These are phyloP conservation scores for Artemisia tridentata DNA, from an alignment of 129 eudicot species.

Conservation along the genomic window DNA sequence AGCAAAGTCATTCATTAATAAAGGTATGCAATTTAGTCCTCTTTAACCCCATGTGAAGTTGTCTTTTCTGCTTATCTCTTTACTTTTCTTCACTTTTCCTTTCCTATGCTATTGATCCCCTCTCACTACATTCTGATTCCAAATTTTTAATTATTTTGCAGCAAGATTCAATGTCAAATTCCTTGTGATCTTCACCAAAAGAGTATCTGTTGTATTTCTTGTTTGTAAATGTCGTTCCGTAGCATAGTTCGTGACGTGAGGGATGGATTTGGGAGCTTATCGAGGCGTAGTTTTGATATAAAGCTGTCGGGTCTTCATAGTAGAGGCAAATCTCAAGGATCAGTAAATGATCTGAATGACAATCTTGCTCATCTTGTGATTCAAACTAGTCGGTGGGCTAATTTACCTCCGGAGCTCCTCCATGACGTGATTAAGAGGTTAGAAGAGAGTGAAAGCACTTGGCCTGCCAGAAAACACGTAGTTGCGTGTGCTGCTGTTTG, in stretches of 20 bases:
- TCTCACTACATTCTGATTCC: conserved; percentile 25
- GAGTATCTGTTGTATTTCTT: neutral
- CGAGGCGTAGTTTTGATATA: conserved; percentile 67
- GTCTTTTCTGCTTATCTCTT: conserved; percentile 48
- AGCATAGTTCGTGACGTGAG: conserved; percentile 75
- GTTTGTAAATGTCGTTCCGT: conserved; percentile 47
- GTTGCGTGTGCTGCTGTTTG: conserved; percentile 83
- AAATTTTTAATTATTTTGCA: conserved; percentile 30
- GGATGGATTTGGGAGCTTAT: conserved; percentile 79
- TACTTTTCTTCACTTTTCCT: conserved; percentile 29
- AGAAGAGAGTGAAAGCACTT: conserved; percentile 79
- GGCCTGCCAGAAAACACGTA: conserved; percentile 77
- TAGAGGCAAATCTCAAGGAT: conserved; percentile 77
- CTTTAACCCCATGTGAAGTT: conserved; percentile 52
- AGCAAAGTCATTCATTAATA: conserved; percentile 26
- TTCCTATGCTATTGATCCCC: conserved; percentile 10
- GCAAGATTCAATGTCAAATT: conserved; percentile 39
- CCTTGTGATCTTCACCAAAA: conserved; percentile 14
- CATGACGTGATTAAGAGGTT: conserved; percentile 70
- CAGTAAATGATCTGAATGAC: conserved; percentile 51
- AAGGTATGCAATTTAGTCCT: conserved; percentile 30
- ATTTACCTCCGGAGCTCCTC: conserved; percentile 77
- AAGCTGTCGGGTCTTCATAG: conserved; percentile 54
- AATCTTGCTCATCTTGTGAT: conserved; percentile 27
- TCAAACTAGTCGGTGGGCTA: conserved; percentile 83